Evolutionary conservation across 257 asterid species (phyloP), one percentile per base, ranked within the genome.

Genomic region (Solanum dulcamara): DNA sequence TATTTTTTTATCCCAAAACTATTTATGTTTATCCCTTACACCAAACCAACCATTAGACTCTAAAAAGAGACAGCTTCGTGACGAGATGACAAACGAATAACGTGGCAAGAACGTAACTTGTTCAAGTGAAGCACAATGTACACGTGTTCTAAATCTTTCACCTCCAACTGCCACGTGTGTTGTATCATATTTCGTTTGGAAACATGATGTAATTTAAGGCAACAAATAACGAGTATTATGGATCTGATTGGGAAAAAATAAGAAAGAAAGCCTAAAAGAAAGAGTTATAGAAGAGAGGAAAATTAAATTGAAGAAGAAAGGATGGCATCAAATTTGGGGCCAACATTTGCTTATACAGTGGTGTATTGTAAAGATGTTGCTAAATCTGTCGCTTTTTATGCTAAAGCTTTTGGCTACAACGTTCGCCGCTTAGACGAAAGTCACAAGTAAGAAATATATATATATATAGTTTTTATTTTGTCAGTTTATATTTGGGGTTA

Each of bases 291-390:
- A 81, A 8, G 53, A 30, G 37, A 28, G 59, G 28, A 24, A 68
- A 20, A 18, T 17, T 12, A 26, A 42, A n/a, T n/a, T n/a, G n/a
- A 74, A 37, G 74, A 33, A 30, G 30, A 24, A 67, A 26, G 33
- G 68, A 93, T 92, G 96, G 92, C 94, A 37, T 84, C 94, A 38
- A 89, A 86, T 11, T 80, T 85, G 75, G 91, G 11, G 44, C 97
- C 99, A 6, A 80, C 55, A 35, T 94, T 71, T 37, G 99, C 95
- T 7, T 94, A 96, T 91, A 91, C 95, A 30, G 94, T 96, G 0
- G 91, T 94, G 44, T 96, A 96, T 86, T 94, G 92, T 24, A 89
- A 83, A 87, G 98, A 94, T 48, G 99, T 96, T 0, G 90, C 94
- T 2, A 93, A 93, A 91, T 93, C 98, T 18, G 88, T 93, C 5